Percentiles rank a stretch among this genome's conserved stretches.
phyloP scores from a whole-genome alignment of 164 flowering plant genomes.

The Paratinospora sagittata region DNA sequence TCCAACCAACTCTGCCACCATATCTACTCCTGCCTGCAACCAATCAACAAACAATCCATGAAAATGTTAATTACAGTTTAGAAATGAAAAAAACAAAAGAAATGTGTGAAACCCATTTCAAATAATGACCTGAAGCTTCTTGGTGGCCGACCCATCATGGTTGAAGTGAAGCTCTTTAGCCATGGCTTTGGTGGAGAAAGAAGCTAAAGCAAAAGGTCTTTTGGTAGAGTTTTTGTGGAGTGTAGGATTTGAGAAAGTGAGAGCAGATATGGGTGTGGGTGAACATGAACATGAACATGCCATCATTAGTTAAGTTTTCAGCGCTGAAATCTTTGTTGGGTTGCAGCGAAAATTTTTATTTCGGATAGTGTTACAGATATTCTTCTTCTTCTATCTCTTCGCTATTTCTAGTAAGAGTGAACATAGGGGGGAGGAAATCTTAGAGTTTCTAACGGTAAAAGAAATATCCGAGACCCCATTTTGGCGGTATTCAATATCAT shows the following conservation, averaged over 20 bases:
- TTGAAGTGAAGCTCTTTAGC: constrained; percentile 79
- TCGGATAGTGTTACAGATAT: too few relatives aligned
- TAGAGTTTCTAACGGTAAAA: too few relatives aligned
- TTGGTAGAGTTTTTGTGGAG: constrained; percentile 16
- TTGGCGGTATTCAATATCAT: too few relatives aligned
- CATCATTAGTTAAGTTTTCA: constrained; percentile 29
- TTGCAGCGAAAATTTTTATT: too few relatives aligned
- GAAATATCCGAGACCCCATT: too few relatives aligned
- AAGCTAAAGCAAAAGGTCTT: constrained; percentile 15
- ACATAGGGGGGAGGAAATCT: too few relatives aligned
- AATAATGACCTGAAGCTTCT: constrained; percentile 62
- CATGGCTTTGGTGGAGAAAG: constrained; percentile 35
- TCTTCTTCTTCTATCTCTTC: too few relatives aligned
- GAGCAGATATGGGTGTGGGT: constrained; percentile 38
- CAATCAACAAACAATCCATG: neutral
- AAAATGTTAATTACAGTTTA: neutral
- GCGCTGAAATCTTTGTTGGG: constrained; percentile 1
- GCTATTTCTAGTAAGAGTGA: too few relatives aligned
- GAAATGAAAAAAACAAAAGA: neutral
- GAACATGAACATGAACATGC: constrained; percentile 20
- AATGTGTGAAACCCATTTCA: neutral
- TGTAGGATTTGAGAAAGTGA: constrained; percentile 25
- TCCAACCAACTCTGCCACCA: constrained; percentile 76
- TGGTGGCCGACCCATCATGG: constrained; percentile 69
- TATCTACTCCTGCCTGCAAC: constrained; percentile 69